Base-by-base conservation (phyloP, 1,139 yeast species). In the Kluyveromyces marxianus region DNA sequence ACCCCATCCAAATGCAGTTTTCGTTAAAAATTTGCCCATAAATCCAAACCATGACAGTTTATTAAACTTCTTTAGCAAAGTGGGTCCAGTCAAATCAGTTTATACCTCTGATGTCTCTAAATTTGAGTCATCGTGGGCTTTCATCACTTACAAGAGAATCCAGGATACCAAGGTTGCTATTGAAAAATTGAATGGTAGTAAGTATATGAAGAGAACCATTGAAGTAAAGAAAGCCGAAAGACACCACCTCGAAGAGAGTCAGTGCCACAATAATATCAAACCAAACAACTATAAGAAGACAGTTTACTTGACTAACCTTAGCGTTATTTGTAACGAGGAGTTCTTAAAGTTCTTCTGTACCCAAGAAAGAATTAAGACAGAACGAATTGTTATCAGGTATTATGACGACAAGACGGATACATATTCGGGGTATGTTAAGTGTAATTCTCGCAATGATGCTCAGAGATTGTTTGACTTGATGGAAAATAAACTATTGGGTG, bases 71-170 rank as follows among this genome's bases (percentile, higher is more conserved):
- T 71, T 74, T 44, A 63, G 67, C 29, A 62, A 63, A 10, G 66
- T 65, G 51, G 78, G 79, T 2, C 66, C 69, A 4, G 67, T 75
- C 3, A 59, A 60, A 32, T 69, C 74, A 3, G 66, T 74, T 3
- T 66, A 63, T 42, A 59, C 70, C 7, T 65, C 74, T 28, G 62
- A 62, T 26, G 71, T 68, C 14, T 57, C 63, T 0, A 60, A 56
- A 39, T 66, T 56, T 45, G 64, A 67, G 28, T 72, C 76, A 2
- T 51, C 70, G 25, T 74, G 78, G 77, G 72, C 75, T 3, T 63
- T 74, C 42, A 63, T 74, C 5, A 73, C 75, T 0, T 66, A 68
- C 56, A 68, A 69, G 38, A 60, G 60, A 35, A 58, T 60, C 6
- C 40, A 48, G 4, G 67, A 66, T 46, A 63, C 67, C 1, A 42